Evolutionary conservation across 805 yeast genomes (phyloP).

Genomic region (Monosporozyma aquatica): DNA sequence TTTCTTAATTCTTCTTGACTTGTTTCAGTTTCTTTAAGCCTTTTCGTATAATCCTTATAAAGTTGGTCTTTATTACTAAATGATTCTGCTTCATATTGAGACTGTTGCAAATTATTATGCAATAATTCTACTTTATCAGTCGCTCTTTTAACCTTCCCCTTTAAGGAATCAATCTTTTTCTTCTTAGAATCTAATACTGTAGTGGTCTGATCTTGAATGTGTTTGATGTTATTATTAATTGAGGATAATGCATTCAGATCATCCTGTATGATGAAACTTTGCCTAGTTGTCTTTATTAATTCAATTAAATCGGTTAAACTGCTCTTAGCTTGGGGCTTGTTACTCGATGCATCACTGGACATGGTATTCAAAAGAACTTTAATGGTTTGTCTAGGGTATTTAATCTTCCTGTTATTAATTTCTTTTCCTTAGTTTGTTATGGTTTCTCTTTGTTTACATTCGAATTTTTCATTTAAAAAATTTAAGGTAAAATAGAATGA

Average conservation of each 20-base stretch:
- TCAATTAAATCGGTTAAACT: constrained; percentile 17
- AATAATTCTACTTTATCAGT: constrained; percentile 5
- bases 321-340: constrained; percentile 3
- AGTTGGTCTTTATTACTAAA: constrained; percentile 10
- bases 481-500: no score
- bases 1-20: background rate
- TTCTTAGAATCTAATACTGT: constrained; percentile 7
- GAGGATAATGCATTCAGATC: constrained; percentile 14
- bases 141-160: background rate
- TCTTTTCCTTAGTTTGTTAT: no score
- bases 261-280: constrained; percentile 22
- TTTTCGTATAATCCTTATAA: constrained; percentile 16
- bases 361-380: no score
- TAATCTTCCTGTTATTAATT: background rate
- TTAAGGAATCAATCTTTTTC: background rate
- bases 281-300: constrained; percentile 18
- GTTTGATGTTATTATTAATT: constrained; percentile 13
- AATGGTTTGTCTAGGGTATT: background rate
- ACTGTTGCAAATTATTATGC: constrained; percentile 8
- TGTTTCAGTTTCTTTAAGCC: constrained; percentile 14
- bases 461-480: no score
- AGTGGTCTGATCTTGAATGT: constrained; percentile 6
- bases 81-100: constrained; percentile 12
- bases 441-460: constrained; percentile 1
- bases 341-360: constrained; percentile 5